Base-by-base conservation (phyloP, 2,329 filamentous ascomycete genomes). In the Aspergillus ochraceoroseus region DNA sequence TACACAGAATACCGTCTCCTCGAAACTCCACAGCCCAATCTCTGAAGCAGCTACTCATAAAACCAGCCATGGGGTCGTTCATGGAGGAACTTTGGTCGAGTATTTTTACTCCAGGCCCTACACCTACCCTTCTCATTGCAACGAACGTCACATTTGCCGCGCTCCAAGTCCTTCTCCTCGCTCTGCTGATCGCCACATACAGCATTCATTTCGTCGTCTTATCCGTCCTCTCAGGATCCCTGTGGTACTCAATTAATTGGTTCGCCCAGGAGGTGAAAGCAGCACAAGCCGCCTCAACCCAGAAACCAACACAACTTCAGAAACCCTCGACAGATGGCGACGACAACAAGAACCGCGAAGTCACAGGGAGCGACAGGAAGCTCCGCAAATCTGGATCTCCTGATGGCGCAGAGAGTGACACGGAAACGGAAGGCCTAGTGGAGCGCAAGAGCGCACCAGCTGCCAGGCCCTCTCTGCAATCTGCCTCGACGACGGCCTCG, bases 221-320 rank as follows among this genome's bases (percentile, higher is more conserved):
- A 4, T 94, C 87, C 8, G 57, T 82, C 43, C 72, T 98, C 7
- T 87, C 80, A 49, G 89, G 71, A 20, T 85, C 85, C 3, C 74
- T 96, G 23, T 98, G 92, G 92, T 88, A 79, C 71, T 80, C 85
- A 42, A 89, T 96, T 69, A 96, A 96, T 75, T 98, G 92, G 92
- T 96, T 98, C 60, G 88, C 87, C 40, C 69, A 70, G 31, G 90
- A 82, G 59, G 64, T 82, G 37, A 60, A 64, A 19, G n/a, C n/a
- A n/a, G n/a, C 66, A 73, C 53, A 70, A 72, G 52, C 72, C 75
- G 48, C 71, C 71, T 12, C 71, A 64, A 49, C 63, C 70, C 51
- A 38, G 51, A 52, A 36, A 46, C 17, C 9, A 41, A 48, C 14
- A 22, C 28, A 30, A 28, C 41, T 33, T n/a, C n/a, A n/a, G n/a